These are phyloP conservation scores for Rhizomucor pusillus DNA, from an alignment of 371 early-diverging fungal species.

Conservation along the genomic window DNA sequence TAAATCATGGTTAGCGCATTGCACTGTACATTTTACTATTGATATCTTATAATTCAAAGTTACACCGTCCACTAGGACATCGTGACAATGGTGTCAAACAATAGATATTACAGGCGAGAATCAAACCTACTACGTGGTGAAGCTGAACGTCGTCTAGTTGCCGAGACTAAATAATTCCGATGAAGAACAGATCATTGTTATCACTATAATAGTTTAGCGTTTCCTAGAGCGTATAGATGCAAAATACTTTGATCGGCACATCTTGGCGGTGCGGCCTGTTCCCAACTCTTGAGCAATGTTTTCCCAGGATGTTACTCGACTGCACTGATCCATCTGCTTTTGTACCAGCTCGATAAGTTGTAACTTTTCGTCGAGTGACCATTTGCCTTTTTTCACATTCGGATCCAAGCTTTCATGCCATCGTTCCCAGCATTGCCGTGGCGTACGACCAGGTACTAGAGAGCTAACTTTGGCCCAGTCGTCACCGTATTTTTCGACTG, in stretches of 20 bases:
- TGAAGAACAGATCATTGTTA: too few species aligned
- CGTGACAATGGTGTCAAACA: too few species aligned
- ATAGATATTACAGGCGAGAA: too few species aligned
- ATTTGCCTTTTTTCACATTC: slow-evolving; percentile 15
- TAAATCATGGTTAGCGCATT: too few species aligned
- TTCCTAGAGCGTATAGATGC: too few species aligned
- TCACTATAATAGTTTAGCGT: too few species aligned
- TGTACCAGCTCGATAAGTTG: slow-evolving; percentile 32
- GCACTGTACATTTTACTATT: too few species aligned
- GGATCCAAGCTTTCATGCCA: slow-evolving; percentile 17
- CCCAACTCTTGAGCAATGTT: slow-evolving; percentile 21
- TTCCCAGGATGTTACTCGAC: slow-evolving; percentile 16
- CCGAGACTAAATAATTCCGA: too few species aligned
- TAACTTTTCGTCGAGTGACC: slow-evolving; percentile 33
- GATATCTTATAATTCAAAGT: too few species aligned
- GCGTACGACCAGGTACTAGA: slow-evolving; percentile 22
- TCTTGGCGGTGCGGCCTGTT: slow-evolving; percentile 22
- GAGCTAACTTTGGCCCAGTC: slow-evolving; percentile 25
- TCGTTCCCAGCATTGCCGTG: slow-evolving; percentile 24
- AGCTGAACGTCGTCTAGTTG: too few species aligned
- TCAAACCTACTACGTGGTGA: too few species aligned
- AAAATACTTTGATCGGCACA: slow-evolving; percentile 20
- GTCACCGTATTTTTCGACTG: slow-evolving; percentile 15
- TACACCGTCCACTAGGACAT: too few species aligned
- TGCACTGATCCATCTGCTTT: slow-evolving; percentile 6